These are phyloP conservation scores for Oenanthe sinensis DNA, from an alignment of 129 eudicot species.

Conservation along the genomic window DNA sequence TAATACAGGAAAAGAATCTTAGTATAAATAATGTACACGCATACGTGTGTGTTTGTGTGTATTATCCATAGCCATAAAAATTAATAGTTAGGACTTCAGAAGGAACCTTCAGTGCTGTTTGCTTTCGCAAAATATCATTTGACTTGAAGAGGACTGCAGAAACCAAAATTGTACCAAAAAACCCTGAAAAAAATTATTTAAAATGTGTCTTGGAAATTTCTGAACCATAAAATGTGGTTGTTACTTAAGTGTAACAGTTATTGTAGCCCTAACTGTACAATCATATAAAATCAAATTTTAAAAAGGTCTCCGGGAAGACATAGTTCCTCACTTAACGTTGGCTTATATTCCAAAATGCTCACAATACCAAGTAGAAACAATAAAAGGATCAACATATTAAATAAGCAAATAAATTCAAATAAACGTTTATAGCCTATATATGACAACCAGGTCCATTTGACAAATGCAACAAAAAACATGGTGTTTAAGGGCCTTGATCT, in stretches of 20 bases:
- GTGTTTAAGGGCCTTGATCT: not conserved
- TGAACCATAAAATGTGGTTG: not conserved
- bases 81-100: not conserved
- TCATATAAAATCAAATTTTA: not conserved
- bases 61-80: not conserved
- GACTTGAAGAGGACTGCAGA: constrained; percentile 44
- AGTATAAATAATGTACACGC: not conserved
- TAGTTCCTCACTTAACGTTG: not conserved
- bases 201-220: not conserved
- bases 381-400: not conserved
- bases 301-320: not conserved
- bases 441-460: not conserved
- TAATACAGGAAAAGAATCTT: not conserved
- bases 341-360: not conserved
- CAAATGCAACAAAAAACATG: not conserved
- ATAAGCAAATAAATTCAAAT: not conserved
- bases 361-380: not conserved
- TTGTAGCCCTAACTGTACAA: not conserved
- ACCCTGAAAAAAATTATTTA: constrained; percentile 25
- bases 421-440: not conserved
- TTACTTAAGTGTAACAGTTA: not conserved
- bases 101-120: constrained; percentile 50
- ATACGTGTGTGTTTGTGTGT: not conserved
- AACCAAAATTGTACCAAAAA: constrained; percentile 42
- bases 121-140: constrained; percentile 45